Percentiles rank a stretch among this genome's conserved stretches.
These are phyloP conservation scores for Ceratobasidium sp. DNA, from an alignment of 1,284 basidiomycete genomes.

Conservation along the genomic window DNA sequence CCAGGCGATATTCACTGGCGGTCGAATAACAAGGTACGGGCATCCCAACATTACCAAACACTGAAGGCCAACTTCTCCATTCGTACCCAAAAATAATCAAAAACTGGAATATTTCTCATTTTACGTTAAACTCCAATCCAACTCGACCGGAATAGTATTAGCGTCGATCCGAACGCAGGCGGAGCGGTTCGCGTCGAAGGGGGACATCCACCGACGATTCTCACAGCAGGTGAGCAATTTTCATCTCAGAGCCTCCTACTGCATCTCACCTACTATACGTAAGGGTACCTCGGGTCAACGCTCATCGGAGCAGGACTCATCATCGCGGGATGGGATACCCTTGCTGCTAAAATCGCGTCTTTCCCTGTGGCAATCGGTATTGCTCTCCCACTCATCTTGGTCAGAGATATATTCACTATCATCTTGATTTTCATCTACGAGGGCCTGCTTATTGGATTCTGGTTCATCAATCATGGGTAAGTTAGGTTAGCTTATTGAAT, in stretches of 20 bases:
- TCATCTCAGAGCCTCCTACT: background rate
- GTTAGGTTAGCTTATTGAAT: slow-evolving; percentile 49
- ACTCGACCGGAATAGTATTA: slow-evolving; percentile 73
- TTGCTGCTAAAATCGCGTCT: slow-evolving; percentile 82
- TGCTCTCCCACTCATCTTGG: slow-evolving; percentile 76
- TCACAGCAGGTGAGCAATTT: slow-evolving; percentile 59
- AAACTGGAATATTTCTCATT: too few relatives aligned
- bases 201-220: slow-evolving; percentile 72
- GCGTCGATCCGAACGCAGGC: slow-evolving; percentile 83
- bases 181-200: slow-evolving; percentile 67
- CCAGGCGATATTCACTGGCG: slow-evolving; percentile 79
- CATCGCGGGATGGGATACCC: slow-evolving; percentile 79
- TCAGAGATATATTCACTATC: slow-evolving; percentile 84
- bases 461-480: slow-evolving; percentile 85
- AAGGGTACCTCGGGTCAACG: slow-evolving; percentile 80
- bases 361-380: slow-evolving; percentile 81
- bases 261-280: slow-evolving; percentile 15
- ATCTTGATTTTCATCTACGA: slow-evolving; percentile 78
- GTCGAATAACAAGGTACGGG: slow-evolving; percentile 51
- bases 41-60: background rate
- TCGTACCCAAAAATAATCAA: too few relatives aligned
- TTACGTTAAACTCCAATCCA: too few relatives aligned
- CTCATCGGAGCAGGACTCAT: slow-evolving; percentile 81
- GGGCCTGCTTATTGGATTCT: slow-evolving; percentile 79
- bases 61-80: background rate